Conservation (phyloP, 768 basidiomycete species). For the Roridomyces roridus region DNA sequence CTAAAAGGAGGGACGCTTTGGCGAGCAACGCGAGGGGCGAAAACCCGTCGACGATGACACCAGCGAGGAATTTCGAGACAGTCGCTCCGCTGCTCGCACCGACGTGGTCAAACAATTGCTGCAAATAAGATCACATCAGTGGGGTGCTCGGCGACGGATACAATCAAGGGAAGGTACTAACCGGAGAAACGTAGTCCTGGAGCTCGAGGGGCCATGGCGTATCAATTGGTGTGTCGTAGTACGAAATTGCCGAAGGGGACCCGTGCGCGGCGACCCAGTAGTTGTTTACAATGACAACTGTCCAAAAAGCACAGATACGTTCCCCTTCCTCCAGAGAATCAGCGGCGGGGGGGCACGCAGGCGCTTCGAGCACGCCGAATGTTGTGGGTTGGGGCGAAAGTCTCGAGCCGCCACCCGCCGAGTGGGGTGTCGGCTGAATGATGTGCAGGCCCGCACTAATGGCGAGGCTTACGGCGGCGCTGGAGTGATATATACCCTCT, state of each 20-base stretch:
- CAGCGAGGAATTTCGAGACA: constrained; percentile 34
- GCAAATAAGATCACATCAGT: background rate
- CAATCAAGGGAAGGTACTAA: constrained; percentile 6
- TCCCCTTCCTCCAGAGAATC: constrained; percentile 36
- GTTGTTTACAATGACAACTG: constrained; percentile 46
- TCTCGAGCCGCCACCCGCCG: constrained; percentile 19
- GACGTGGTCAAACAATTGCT: constrained; percentile 8
- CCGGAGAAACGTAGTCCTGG: constrained; percentile 22
- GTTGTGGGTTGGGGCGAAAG: constrained; percentile 33
- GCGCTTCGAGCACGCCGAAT: constrained; percentile 39
- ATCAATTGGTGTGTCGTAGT: constrained; percentile 41
- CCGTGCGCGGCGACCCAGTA: constrained; percentile 52
- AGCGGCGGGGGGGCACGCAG: constrained; percentile 26
- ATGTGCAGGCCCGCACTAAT: constrained; percentile 42
- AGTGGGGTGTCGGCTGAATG: constrained; percentile 16
- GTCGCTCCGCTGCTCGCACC: constrained; percentile 30
- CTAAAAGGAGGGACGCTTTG: constrained; percentile 41
- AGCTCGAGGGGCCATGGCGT: constrained; percentile 43
- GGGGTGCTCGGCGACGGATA: background rate
- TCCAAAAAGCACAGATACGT: constrained; percentile 42
- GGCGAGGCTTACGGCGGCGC: constrained; percentile 42
- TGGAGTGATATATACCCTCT: constrained; percentile 55
- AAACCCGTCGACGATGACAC: constrained; percentile 30
- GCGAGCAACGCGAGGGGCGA: constrained; percentile 33
- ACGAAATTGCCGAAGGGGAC: constrained; percentile 48